Base-by-base conservation (phyloP, 257 asterid species). In the Capsicum baccatum region DNA sequence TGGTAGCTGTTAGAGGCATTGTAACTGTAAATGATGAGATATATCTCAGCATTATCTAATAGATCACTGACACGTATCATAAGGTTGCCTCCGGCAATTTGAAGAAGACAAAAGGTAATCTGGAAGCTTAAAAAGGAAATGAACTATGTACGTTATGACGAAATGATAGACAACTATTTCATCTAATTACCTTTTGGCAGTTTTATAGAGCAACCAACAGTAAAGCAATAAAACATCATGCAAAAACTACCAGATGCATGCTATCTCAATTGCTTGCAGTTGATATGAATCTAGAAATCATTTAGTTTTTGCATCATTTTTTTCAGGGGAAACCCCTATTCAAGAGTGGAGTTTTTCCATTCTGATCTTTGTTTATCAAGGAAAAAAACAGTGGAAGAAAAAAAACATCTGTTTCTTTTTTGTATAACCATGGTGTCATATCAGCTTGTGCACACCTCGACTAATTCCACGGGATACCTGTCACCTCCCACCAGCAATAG, bases 81-180 rank as follows among this genome's bases (percentile, higher is more conserved):
- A 21, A 26, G 48, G 42, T 12, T 21, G 26, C 47, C 63, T 21
- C 63, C 33, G 42, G 52, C 63, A 76, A 76, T 6, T 76, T 52
- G 81, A 63, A 63, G 42, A 63, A 10, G 16, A 63, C 44, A 63
- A 63, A 62, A 63, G 26, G 6, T 16, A 63, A 21, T 63, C 44
- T 63, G 44, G 70, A 16, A 26, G 70, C 70, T 63, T 63, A 63
- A 63, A 21, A 10, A 10, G 70, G 42, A 63, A 26, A 63, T 63
- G 70, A 52, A 52, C 63, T 13, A 26, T 15, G 21, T 54, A 21
- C 21, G 9, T 74, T 74, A 21, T 3, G 12, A 21, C 62, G 14
- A 74, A 73, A 48, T 3, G 19, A 73, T n/a, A 74, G 42, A 74
- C 47, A 74, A 50, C 81, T 52, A 74, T 74, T 50, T 74, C 81